Evolutionary conservation across 2,329 filamentous ascomycete genomes (phyloP).

Genomic region (Xylaria sp.): DNA sequence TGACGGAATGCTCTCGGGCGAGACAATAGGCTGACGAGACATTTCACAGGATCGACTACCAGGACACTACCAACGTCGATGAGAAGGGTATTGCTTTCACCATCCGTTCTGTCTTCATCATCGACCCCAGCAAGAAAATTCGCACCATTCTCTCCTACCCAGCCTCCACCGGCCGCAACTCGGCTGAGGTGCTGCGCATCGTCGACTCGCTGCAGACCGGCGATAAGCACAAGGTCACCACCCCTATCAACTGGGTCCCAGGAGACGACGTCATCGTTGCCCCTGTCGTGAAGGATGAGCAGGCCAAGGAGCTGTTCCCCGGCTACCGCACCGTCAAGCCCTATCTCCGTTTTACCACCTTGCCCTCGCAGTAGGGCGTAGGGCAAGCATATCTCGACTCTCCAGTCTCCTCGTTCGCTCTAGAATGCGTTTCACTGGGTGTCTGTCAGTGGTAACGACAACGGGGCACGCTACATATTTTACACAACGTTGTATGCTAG

Average conservation of each 20-base stretch:
- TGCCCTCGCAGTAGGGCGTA: slow-evolving; percentile 65
- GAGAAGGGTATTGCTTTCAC: slow-evolving; percentile 88
- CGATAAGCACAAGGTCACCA: slow-evolving; percentile 88
- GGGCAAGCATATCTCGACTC: slow-evolving; percentile 26
- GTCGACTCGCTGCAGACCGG: slow-evolving; percentile 83
- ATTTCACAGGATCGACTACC: slow-evolving; percentile 74
- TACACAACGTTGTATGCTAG: slow-evolving; percentile 13
- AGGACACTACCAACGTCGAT: slow-evolving; percentile 84
- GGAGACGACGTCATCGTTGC: slow-evolving; percentile 95
- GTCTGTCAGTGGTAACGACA: too few species aligned
- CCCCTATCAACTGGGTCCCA: slow-evolving; percentile 88
- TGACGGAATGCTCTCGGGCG: neutral
- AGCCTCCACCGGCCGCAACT: slow-evolving; percentile 87
- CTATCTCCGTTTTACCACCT: slow-evolving; percentile 78
- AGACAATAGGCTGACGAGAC: slow-evolving; percentile 20
- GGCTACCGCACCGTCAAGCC: slow-evolving; percentile 75
- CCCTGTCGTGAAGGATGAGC: slow-evolving; percentile 81
- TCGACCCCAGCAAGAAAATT: slow-evolving; percentile 94
- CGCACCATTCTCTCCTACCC: slow-evolving; percentile 93
- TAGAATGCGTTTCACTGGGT: neutral
- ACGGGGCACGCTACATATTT: neutral
- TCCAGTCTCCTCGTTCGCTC: slow-evolving; percentile 43
- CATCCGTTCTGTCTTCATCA: slow-evolving; percentile 93
- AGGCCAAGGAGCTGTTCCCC: slow-evolving; percentile 89
- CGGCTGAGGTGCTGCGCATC: slow-evolving; percentile 80